These are phyloP conservation scores for Takakia lepidozioides DNA, from an alignment of 225 moss, liverwort and hornwort genomes.

Conservation along the genomic window DNA sequence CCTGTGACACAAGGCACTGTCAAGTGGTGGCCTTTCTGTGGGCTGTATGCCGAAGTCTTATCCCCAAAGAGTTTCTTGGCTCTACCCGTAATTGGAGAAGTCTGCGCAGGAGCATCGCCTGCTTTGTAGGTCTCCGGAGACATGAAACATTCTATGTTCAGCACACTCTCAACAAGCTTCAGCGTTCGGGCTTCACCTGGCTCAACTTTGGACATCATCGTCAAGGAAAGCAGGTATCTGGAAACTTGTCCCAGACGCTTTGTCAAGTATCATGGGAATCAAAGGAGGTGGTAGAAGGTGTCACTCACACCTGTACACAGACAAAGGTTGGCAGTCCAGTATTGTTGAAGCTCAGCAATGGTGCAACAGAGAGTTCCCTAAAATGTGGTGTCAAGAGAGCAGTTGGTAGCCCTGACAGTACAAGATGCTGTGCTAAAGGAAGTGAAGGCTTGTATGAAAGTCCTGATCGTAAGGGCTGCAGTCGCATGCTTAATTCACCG, in stretches of 20 bases:
- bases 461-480: too few species aligned
- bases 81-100: slow-evolving; percentile 51
- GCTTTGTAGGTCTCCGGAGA: slow-evolving; percentile 78
- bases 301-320: neutral
- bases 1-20: slow-evolving; percentile 54
- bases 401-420: too few species aligned
- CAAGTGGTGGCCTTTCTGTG: slow-evolving; percentile 81
- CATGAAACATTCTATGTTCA: slow-evolving; percentile 68
- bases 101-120: slow-evolving; percentile 71
- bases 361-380: too few species aligned
- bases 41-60: slow-evolving; percentile 77
- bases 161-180: slow-evolving; percentile 53
- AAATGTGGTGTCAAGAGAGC: too few species aligned
- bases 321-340: too few species aligned
- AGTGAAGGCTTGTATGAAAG: too few species aligned
- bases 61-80: slow-evolving; percentile 71
- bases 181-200: slow-evolving; percentile 36
- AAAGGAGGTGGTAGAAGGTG: neutral
- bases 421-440: too few species aligned
- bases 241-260: too few species aligned
- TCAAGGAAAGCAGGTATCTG: too few species aligned
- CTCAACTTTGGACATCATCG: slow-evolving; percentile 28
- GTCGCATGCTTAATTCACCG: too few species aligned
- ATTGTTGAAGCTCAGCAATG: too few species aligned
- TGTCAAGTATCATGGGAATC: too few species aligned